Percentiles rank a stretch among this genome's conserved stretches.
phyloP scores from a whole-genome alignment of 2,329 filamentous ascomycete species.

The Phialophora expanda region DNA sequence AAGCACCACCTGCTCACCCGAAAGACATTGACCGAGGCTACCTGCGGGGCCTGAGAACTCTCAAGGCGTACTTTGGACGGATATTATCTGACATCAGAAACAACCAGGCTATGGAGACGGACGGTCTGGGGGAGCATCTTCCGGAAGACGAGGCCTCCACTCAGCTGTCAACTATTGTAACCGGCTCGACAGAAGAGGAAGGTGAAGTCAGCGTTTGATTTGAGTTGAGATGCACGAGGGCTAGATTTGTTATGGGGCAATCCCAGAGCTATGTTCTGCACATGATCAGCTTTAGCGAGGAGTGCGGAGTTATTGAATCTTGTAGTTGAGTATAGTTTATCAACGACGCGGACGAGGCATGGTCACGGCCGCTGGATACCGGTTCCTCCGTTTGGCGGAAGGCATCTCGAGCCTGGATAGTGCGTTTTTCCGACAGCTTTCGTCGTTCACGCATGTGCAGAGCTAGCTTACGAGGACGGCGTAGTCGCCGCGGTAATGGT shows the following conservation, averaged over 20 bases:
- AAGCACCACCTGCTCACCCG: slow-evolving; percentile 81
- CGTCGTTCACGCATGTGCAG: background rate
- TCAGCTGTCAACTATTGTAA: slow-evolving; percentile 18
- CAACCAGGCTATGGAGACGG: slow-evolving; percentile 50
- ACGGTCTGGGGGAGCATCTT: slow-evolving; percentile 49
- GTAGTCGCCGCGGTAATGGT: background rate
- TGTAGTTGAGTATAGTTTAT: background rate
- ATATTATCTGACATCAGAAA: slow-evolving; percentile 78
- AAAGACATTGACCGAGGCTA: slow-evolving; percentile 86
- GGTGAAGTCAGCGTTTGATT: slow-evolving; percentile 35
- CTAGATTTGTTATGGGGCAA: slow-evolving; percentile 30
- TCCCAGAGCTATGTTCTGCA: slow-evolving; percentile 14
- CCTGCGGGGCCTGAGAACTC: slow-evolving; percentile 76
- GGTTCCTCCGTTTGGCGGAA: background rate
- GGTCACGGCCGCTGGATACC: too few species aligned
- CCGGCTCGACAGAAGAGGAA: slow-evolving; percentile 29
- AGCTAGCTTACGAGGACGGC: background rate
- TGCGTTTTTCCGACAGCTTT: background rate
- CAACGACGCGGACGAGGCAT: background rate
- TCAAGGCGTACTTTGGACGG: slow-evolving; percentile 82
- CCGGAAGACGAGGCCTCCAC: slow-evolving; percentile 26
- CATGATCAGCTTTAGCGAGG: slow-evolving; percentile 30
- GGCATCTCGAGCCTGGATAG: background rate
- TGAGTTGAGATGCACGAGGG: slow-evolving; percentile 5
- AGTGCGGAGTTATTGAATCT: slow-evolving; percentile 28